Percentiles rank a stretch among this genome's conserved stretches.
phyloP scores from a whole-genome alignment of 1,284 basidiomycete genomes.

The Kalmanozyma brasiliensis region DNA sequence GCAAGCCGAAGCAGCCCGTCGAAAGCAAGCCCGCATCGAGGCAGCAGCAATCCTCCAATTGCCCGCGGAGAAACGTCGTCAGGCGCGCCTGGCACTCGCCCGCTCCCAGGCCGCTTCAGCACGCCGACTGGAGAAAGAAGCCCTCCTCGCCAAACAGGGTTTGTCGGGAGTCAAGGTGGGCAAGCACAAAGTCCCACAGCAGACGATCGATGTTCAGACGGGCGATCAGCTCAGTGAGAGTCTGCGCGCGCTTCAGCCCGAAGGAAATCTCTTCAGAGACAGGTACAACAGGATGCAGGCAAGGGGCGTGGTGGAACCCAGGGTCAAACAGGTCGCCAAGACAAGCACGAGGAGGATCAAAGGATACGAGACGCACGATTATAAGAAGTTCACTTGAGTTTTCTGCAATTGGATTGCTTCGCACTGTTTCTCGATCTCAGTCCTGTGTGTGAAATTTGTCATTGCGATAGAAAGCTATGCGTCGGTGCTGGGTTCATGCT shows the following conservation, averaged over 20 bases:
- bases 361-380: constrained; percentile 48
- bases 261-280: constrained; percentile 92
- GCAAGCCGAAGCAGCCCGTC: constrained; percentile 18
- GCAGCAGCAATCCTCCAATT: constrained; percentile 44
- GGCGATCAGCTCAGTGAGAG: constrained; percentile 91
- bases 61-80: constrained; percentile 35
- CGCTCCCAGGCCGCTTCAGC: constrained; percentile 31
- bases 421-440: not conserved
- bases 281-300: constrained; percentile 84
- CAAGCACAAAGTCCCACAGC: constrained; percentile 42
- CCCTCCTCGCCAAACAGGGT: constrained; percentile 35
- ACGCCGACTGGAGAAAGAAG: constrained; percentile 35
- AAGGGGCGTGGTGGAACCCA: constrained; percentile 80
- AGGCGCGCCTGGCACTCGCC: constrained; percentile 22
- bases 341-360: constrained; percentile 31
- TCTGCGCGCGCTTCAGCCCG: constrained; percentile 85
- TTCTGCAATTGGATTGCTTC: not conserved
- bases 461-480: too few species aligned
- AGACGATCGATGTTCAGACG: constrained; percentile 78
- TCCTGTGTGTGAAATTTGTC: not conserved
- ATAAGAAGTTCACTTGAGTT: constrained; percentile 42
- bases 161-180: constrained; percentile 52
- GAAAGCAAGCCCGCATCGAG: constrained; percentile 46
- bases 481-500: too few species aligned
- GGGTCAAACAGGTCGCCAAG: constrained; percentile 63